Base-by-base conservation (phyloP, 2,329 filamentous ascomycete species). In the Penicillium psychrosexuale region DNA sequence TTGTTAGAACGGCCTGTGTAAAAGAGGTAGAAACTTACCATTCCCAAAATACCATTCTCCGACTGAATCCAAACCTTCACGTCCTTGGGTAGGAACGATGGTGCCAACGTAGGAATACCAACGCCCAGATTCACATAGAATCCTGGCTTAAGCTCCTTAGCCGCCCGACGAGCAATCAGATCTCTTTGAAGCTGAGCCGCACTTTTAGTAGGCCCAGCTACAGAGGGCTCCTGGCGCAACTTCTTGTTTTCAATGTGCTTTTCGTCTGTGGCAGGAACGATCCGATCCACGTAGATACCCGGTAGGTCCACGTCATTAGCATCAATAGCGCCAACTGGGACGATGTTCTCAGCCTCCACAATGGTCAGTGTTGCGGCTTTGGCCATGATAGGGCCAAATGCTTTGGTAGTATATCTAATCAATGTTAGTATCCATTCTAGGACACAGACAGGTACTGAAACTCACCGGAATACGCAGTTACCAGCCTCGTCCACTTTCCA, bases 261-360 rank as follows among this genome's bases (percentile, higher is more conserved):
- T 37, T 83, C 77, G 1, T 81, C 82, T 0, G 86, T 91, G 0
- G 87, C 84, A 17, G 87, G 87, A 1, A 95, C 86, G 51, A 95
- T 88, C 44, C 90, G 83, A 69, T 93, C 87, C 66, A 95, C 86
- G 69, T 86, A 94, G 62, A 95, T 91, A 9, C 90, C 90, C 0
- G 89, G 89, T 3, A 95, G 79, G 66, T 94, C 86, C 5, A 95
- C 85, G 40, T 86, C 83, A 57, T 89, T 86, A 3, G 90, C 85
- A 50, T 86, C 81, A 37, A 95, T 86, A 2, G 84, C 82, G 24
- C 90, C 90, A 1, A 85, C 73, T 2, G 87, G 84, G 49, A 95
- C 90, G 56, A 95, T 91, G 59, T 93, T 82, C 67, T 95, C 90
- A 1, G 90, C 90, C 70, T 95, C 90, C 36, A 94, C 89, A 38